Base-by-base conservation (phyloP, 1,284 basidiomycete genomes). In the Austroboletus novae-zelandiae region DNA sequence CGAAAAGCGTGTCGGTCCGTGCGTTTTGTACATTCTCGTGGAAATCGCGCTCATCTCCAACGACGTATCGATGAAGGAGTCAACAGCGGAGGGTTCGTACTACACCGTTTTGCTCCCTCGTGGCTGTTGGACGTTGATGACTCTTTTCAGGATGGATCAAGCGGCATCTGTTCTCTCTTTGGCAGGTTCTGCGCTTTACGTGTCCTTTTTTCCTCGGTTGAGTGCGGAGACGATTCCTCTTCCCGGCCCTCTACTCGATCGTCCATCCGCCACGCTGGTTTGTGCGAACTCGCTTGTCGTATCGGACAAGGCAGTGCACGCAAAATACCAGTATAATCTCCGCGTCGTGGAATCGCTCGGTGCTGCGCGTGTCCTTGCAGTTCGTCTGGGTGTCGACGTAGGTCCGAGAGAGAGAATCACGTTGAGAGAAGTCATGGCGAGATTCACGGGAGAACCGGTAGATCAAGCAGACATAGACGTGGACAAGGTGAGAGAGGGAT, bases 301-400 rank as follows among this genome's bases (percentile, higher is more conserved):
- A n/a, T 84, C 88, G 30, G 86, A 92, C 62, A 93, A 94, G 67
- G 83, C 84, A 3, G 77, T 87, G 53, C 81, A 81, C 39, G 86
- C 90, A 3, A 88, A 86, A 56, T 81, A 77, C 45, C 78, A 84
- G 41, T 94, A 94, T 74, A 95, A 95, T 66, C 75, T 95, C 31
- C 86, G 91, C 18, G 91, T 93, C 18, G 86, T 94, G 17, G 93
- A 95, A 69, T 89, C 86, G 0, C 82, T 92, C 27, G 85, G 84
- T 46, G 86, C 83, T 2, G 89, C 91, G 0, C 78, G 88, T 14
- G 74, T 92, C 7, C 77, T 95, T 11, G 81, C 83, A 0, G 74
- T 75, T 25, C 66, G 73, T 6, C 77, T 91, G 32, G 77, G 74
- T 0, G 65, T 86, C 23, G 40, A 62, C 1, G 68, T 77, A 9